These are phyloP conservation scores for Cudoniella acicularis DNA, from an alignment of 495 filamentous ascomycete species.

Conservation along the genomic window DNA sequence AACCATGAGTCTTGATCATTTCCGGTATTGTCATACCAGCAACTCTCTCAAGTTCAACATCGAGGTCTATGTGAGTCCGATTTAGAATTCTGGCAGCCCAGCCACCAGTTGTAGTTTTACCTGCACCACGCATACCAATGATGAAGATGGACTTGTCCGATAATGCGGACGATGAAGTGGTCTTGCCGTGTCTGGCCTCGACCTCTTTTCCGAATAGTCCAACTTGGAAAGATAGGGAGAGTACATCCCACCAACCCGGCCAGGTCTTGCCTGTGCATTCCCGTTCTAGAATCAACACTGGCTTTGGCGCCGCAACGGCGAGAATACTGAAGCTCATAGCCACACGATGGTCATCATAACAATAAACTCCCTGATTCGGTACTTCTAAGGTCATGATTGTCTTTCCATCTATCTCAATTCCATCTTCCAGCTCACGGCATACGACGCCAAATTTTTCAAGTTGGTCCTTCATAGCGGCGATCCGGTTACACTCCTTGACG, in stretches of 20 bases:
- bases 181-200: slow-evolving; percentile 32
- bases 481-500: slow-evolving; percentile 98
- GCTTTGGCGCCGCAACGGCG: slow-evolving; percentile 65
- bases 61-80: slow-evolving; percentile 80
- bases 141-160: slow-evolving; percentile 73
- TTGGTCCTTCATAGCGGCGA: slow-evolving; percentile 92
- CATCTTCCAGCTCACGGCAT: slow-evolving; percentile 86
- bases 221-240: slow-evolving; percentile 72
- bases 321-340: slow-evolving; percentile 98
- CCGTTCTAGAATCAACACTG: slow-evolving; percentile 78
- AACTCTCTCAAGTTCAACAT: slow-evolving; percentile 73
- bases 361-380: slow-evolving; percentile 70
- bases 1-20: slow-evolving; percentile 71
- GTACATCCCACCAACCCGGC: slow-evolving; percentile 97
- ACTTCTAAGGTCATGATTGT: slow-evolving; percentile 55
- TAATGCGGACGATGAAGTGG: slow-evolving; percentile 3
- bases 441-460: slow-evolving; percentile 92
- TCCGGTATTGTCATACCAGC: slow-evolving; percentile 76
- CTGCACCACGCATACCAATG: slow-evolving; percentile 96
- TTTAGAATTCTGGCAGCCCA: slow-evolving; percentile 75
- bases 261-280: slow-evolving; percentile 98
- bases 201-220: slow-evolving; percentile 69
- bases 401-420: slow-evolving; percentile 78
- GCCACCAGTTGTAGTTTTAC: slow-evolving; percentile 88
- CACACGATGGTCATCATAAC: slow-evolving; percentile 97